phyloP scores from a whole-genome alignment of 2,329 filamentous ascomycete genomes.

The Ambrosiella cleistominuta region DNA sequence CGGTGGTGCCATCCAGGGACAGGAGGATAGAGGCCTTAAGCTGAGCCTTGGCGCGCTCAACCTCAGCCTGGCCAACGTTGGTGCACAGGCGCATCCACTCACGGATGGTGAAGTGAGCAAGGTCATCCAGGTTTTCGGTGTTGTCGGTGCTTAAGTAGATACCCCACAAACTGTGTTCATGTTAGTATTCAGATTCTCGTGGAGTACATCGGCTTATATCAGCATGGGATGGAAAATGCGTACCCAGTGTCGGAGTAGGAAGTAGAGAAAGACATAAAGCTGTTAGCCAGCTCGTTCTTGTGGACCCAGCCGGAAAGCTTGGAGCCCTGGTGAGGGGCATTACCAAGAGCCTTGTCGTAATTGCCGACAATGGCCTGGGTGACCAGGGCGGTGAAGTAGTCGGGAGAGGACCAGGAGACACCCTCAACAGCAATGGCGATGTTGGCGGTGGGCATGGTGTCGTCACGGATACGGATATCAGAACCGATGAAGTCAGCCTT shows the following conservation, averaged over 20 bases:
- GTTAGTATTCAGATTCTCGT: background rate
- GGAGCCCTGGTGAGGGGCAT: slow-evolving; percentile 91
- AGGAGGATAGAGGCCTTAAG: slow-evolving; percentile 96
- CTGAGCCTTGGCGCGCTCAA: slow-evolving; percentile 97
- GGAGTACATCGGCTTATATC: background rate
- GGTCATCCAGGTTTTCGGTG: slow-evolving; percentile 72
- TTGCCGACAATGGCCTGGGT: slow-evolving; percentile 98
- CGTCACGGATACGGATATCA: slow-evolving; percentile 86
- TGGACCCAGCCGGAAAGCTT: slow-evolving; percentile 91
- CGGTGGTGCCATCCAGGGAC: slow-evolving; percentile 91
- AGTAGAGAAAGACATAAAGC: slow-evolving; percentile 99
- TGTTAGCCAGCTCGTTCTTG: slow-evolving; percentile 91
- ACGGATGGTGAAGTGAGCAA: slow-evolving; percentile 93
- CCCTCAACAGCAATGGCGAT: slow-evolving; percentile 97
- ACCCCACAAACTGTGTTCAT: slow-evolving; percentile 68
- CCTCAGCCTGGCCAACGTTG: slow-evolving; percentile 75
- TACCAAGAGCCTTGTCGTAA: slow-evolving; percentile 98
- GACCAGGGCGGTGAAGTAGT: slow-evolving; percentile 97
- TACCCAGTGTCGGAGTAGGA: slow-evolving; percentile 99
- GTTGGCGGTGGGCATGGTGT: slow-evolving; percentile 90
- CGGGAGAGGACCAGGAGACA: slow-evolving; percentile 97
- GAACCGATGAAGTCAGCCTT: slow-evolving; percentile 93
- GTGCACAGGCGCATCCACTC: slow-evolving; percentile 93
- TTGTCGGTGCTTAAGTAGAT: slow-evolving; percentile 96
- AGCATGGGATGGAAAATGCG: slow-evolving; percentile 19